Percentiles rank a stretch among this genome's conserved stretches.
These are phyloP conservation scores for Besnoitia besnoiti DNA, from an alignment of 169 alveolate genomes.

Conservation along the genomic window DNA sequence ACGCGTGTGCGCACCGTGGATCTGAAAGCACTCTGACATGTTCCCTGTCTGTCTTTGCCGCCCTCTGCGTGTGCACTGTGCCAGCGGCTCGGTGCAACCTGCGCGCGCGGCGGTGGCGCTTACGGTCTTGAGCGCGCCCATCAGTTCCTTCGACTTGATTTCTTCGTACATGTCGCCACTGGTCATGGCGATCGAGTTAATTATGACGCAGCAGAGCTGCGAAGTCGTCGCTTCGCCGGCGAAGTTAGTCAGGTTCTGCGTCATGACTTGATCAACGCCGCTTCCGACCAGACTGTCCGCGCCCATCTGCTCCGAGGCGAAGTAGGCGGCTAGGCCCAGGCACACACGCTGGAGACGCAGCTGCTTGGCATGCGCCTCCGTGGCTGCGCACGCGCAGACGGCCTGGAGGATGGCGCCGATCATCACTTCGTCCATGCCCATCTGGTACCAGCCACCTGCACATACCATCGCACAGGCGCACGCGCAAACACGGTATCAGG, in stretches of 20 bases:
- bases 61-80: too few species aligned
- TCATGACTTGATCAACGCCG: conserved; percentile 73
- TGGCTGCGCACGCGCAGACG: conserved; percentile 71
- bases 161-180: conserved; percentile 70
- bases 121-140: conserved; percentile 65
- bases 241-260: conserved; percentile 71
- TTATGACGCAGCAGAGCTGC: conserved; percentile 63
- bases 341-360: conserved; percentile 79
- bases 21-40: too few species aligned
- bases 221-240: conserved; percentile 71
- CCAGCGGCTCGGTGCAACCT: too few species aligned
- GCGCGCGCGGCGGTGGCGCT: too few species aligned
- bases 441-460: conserved; percentile 70
- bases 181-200: conserved; percentile 69
- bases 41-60: too few species aligned
- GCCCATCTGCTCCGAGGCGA: conserved; percentile 77
- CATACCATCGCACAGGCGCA: not conserved
- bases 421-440: conserved; percentile 74
- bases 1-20: too few species aligned
- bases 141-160: conserved; percentile 61
- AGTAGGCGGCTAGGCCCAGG: conserved; percentile 75
- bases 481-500: not conserved
- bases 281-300: conserved; percentile 74
- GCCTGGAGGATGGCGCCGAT: conserved; percentile 72
- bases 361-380: conserved; percentile 76